Evolutionary conservation across 768 basidiomycete species (phyloP), one percentile per base, ranked within the genome.

Genomic region (Termitomyces sp.): DNA sequence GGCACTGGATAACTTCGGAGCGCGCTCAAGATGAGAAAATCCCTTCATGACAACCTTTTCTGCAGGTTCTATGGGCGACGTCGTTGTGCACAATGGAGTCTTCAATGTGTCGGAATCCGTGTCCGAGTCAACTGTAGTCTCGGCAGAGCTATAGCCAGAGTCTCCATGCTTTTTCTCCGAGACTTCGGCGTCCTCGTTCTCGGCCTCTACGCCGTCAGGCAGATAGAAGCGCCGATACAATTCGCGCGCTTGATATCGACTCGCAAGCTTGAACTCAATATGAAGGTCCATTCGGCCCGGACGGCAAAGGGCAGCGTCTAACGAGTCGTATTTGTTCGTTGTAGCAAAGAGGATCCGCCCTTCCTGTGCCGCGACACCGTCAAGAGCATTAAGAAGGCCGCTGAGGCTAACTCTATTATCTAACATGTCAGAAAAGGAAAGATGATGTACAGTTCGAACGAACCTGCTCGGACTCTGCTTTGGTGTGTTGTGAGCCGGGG

Each of bases 281-380:
- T 89, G 86, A 18, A 91, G 64, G 64, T 92, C 89, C 83, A 92
- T 85, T 12, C 90, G 83, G 23, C 91, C 90, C 1, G 89, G 86
- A 40, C 90, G 83, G 61, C 79, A 81, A 23, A 92, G 76, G 1
- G 90, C 91, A 2, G 86, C 77, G 61, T 91, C 90, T 25, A 93
- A 81, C 1, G 80, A 71, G 7, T 68, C 64, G 66, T 86, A 88
- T 59, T 85, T 82, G 72, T 92, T 91, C 1, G 88, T 89, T 3
- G 88, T 90, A 4, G 89, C 89, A 50, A 88, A 89, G 7, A 89
- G 73, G 27, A 92, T 79, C 0, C 90, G 86, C n/a, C 89, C 90
- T 70, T 92, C 89, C 61, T 87, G 85, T 1, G 90, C 89, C 3
- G 79, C 83, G 46, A 90, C 81, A 31, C 89, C 90, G 60, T 91